phyloP scores from a whole-genome alignment of 2,329 filamentous ascomycete species.

The Aphanoascus verrucosus region DNA sequence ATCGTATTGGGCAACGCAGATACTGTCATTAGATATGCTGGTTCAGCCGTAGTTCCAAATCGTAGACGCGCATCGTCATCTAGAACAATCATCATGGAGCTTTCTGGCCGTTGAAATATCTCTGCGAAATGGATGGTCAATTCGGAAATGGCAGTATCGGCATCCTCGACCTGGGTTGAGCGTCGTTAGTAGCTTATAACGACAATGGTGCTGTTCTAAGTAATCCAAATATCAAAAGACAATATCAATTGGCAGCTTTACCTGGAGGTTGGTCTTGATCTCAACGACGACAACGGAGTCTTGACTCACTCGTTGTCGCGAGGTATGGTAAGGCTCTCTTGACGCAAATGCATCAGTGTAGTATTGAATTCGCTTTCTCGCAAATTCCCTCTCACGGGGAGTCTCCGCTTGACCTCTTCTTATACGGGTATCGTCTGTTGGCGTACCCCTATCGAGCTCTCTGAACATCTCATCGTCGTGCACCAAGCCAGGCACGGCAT shows the following conservation, averaged over 20 bases:
- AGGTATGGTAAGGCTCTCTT: slow-evolving; percentile 28
- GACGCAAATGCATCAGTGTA: slow-evolving; percentile 33
- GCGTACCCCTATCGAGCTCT: slow-evolving; percentile 12
- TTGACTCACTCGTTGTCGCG: slow-evolving; percentile 41
- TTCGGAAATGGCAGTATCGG: slow-evolving; percentile 62
- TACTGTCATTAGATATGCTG: slow-evolving; percentile 68
- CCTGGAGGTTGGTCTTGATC: slow-evolving; percentile 53
- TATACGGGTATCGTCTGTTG: slow-evolving; percentile 11
- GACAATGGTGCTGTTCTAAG: background rate
- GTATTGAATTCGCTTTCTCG: slow-evolving; percentile 30
- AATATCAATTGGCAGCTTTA: slow-evolving; percentile 24
- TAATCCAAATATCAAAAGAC: background rate
- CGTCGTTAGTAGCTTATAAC: slow-evolving; percentile 17
- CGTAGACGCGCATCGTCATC: slow-evolving; percentile 64
- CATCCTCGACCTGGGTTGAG: slow-evolving; percentile 54
- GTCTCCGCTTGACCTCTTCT: slow-evolving; percentile 9
- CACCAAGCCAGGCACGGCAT: background rate
- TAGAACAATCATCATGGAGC: slow-evolving; percentile 64
- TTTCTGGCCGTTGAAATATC: slow-evolving; percentile 63
- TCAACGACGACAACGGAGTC: slow-evolving; percentile 54
- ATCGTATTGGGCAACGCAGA: slow-evolving; percentile 58
- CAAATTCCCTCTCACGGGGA: slow-evolving; percentile 19
- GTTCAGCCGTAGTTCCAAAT: slow-evolving; percentile 63
- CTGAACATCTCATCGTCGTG: slow-evolving; percentile 3
- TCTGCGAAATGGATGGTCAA: slow-evolving; percentile 62